A percentile compares a stretch with the other conserved stretches of the same genome.
Conservation (phyloP, 1,284 basidiomycete genomes). For the Pseudozyma thailandica region DNA sequence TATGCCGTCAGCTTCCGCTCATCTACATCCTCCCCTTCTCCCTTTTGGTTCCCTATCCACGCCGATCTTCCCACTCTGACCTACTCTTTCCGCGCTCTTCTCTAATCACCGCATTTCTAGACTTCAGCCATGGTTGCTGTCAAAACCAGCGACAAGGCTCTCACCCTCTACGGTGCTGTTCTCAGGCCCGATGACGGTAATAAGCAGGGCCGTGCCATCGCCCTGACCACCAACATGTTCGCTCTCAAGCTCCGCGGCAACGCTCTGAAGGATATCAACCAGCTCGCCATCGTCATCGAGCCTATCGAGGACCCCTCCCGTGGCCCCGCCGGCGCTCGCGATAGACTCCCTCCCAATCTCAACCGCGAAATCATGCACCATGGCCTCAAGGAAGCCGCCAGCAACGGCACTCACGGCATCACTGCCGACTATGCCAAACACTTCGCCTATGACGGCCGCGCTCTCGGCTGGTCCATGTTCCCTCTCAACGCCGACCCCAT, state of each 20-base stretch:
- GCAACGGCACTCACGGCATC: slow-evolving; percentile 16
- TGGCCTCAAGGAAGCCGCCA: slow-evolving; percentile 15
- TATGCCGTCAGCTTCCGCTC: too few relatives aligned
- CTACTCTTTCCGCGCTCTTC: not conserved
- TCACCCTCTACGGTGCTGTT: slow-evolving; percentile 31
- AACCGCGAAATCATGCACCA: slow-evolving; percentile 18
- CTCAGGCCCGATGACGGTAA: slow-evolving; percentile 50
- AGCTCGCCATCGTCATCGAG: slow-evolving; percentile 41
- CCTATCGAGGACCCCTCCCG: slow-evolving; percentile 19
- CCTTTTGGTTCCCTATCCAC: not conserved
- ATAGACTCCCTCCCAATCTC: slow-evolving; percentile 21
- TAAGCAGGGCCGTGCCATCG: slow-evolving; percentile 32
- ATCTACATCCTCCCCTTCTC: too few relatives aligned
- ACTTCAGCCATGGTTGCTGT: slow-evolving; percentile 14
- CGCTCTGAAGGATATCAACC: slow-evolving; percentile 16
- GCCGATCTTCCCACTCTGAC: too few relatives aligned
- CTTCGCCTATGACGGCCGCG: slow-evolving; percentile 43
- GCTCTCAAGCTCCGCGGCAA: not conserved
- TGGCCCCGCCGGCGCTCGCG: not conserved
- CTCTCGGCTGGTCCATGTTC: slow-evolving; percentile 26
- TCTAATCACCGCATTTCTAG: not conserved
- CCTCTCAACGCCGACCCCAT: slow-evolving; percentile 10
- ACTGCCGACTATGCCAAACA: slow-evolving; percentile 18
- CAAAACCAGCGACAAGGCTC: slow-evolving; percentile 7
- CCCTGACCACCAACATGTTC: slow-evolving; percentile 38